phyloP scores from a whole-genome alignment of 495 filamentous ascomycete species.

The Penicillium fimorum region DNA sequence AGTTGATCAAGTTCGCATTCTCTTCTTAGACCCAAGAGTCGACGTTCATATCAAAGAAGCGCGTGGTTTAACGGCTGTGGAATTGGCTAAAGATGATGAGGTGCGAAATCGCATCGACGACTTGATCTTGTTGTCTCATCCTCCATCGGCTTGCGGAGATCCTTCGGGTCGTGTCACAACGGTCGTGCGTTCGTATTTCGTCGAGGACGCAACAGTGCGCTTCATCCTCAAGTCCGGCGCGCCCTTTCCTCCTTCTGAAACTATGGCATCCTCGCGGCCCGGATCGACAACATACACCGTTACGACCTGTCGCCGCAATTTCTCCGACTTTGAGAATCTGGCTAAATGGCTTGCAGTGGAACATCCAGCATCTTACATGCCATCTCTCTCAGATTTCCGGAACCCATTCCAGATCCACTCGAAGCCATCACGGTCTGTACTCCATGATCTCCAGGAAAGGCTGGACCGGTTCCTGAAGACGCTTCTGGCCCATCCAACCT shows the following conservation, averaged over 20 bases:
- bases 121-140: conserved; percentile 75
- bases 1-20: conserved; percentile 83
- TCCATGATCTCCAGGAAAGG: conserved; percentile 83
- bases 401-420: conserved; percentile 92
- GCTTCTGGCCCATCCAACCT: conserved; percentile 85
- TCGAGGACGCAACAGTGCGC: conserved; percentile 92
- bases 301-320: conserved; percentile 88
- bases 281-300: conserved; percentile 72
- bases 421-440: conserved; percentile 79
- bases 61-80: conserved; percentile 89
- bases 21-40: conserved; percentile 85
- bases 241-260: conserved; percentile 31
- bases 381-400: conserved; percentile 71
- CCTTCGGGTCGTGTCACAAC: conserved; percentile 82
- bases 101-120: conserved; percentile 96
- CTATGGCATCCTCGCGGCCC: conserved; percentile 38
- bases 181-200: conserved; percentile 94
- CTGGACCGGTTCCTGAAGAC: conserved; percentile 85
- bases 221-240: conserved; percentile 93
- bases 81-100: conserved; percentile 97
- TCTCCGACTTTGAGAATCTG: conserved; percentile 88
- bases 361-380: conserved; percentile 93
- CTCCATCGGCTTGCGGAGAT: conserved; percentile 42
- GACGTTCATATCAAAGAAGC: conserved; percentile 82
- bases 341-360: conserved; percentile 84